phyloP scores from a whole-genome alignment of 768 basidiomycete species.

The Floccularia luteovirens region DNA sequence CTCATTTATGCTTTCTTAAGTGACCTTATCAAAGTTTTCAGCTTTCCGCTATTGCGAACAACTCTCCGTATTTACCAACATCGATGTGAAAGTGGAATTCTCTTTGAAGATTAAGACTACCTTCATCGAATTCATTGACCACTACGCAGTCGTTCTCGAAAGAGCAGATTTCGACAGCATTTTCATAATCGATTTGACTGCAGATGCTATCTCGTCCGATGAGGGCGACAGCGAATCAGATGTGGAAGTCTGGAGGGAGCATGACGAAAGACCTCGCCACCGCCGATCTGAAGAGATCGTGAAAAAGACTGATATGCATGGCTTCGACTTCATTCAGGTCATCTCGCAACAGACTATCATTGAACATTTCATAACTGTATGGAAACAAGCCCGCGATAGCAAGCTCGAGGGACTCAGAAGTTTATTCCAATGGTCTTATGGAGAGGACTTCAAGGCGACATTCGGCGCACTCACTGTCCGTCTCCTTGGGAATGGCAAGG shows the following conservation, averaged over 20 bases:
- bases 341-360: constrained; percentile 4
- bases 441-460: constrained; percentile 8
- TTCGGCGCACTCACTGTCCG: constrained; percentile 8
- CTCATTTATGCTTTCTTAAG: not conserved
- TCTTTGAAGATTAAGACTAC: not conserved
- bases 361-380: constrained; percentile 5
- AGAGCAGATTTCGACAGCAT: not conserved
- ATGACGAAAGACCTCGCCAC: not conserved
- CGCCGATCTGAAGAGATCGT: constrained; percentile 1
- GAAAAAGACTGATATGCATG: constrained; percentile 1
- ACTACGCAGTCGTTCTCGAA: not conserved
- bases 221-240: not conserved
- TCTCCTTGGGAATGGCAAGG: constrained; percentile 5
- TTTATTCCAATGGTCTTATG: constrained; percentile 6
- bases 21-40: not conserved
- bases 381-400: constrained; percentile 3
- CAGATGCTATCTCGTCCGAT: not conserved
- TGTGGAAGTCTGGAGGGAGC: not conserved
- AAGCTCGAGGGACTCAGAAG: not conserved
- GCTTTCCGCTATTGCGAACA: constrained; percentile 8
- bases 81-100: not conserved
- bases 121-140: not conserved
- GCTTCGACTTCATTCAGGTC: constrained; percentile 6
- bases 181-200: not conserved
- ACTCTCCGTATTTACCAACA: constrained; percentile 3